Evolutionary conservation across 2,329 filamentous ascomycete species (phyloP), one percentile per base, ranked within the genome.

Genomic region (Xylariaceae sp.): DNA sequence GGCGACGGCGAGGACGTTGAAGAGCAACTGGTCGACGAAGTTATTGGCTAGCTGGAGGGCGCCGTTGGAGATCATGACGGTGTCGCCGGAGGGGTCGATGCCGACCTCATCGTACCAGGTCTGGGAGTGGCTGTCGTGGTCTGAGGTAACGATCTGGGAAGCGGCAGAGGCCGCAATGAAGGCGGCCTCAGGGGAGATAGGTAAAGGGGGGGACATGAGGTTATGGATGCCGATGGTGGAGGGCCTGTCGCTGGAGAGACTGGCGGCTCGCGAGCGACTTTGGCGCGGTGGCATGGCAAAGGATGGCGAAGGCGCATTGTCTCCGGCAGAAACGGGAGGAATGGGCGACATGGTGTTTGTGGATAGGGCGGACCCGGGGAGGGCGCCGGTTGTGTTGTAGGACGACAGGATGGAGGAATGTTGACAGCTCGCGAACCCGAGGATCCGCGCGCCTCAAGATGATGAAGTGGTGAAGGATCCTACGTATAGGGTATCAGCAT

Each of bases 21-120:
- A 95, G 5, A 98, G 77, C 4, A 97, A 75, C 62, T 96, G 88
- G 65, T 98, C 93, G 51, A 98, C 79, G 62, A 98, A 98, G 58
- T 79, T 83, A 69, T 98, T 98, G 61, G 96, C 79, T 8, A 95
- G 77, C 34, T 77, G 75, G 29, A 97, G 72, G 1, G 93, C 88
- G 22, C 79, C 76, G 2, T 77, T 73, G 1, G 89, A 85, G 46
- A 95, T 86, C 39, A 85, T 64, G 16, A 86, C 86, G 16, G 84
- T 81, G 55, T 87, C 84, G 46, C 77, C 76, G 4, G 79, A 78
- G 1, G 80, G 76, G 54, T 83, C 79, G 44, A 84, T 75, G 40
- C 80, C 80, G 55, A 86, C 77, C 50, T 85, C 78, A 59, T 87
- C 81, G 58, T 83, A 80, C 75, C 84, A 84, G 40, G 82, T 73